These are phyloP conservation scores for Tolypocladium ovalisporum DNA, from an alignment of 2,329 filamentous ascomycete species.

Conservation along the genomic window DNA sequence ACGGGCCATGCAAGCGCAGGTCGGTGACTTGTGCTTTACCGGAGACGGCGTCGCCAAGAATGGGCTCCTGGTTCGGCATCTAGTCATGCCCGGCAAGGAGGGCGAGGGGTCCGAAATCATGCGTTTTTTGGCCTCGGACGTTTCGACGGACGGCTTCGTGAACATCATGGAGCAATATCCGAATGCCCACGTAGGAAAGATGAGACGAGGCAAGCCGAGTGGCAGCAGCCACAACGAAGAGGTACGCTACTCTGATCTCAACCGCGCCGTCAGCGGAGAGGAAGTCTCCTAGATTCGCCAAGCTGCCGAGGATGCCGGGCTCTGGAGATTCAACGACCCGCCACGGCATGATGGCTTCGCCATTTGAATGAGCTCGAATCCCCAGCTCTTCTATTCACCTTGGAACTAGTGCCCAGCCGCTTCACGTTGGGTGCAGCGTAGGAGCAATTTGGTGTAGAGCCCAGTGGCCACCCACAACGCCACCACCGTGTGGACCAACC, in stretches of 20 bases:
- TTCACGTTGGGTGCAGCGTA: neutral
- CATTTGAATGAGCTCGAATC: conserved; percentile 20
- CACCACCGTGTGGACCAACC: neutral
- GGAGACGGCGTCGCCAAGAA: conserved; percentile 70
- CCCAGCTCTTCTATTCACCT: neutral
- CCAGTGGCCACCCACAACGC: neutral
- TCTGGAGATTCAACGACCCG: conserved; percentile 70
- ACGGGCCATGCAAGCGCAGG: conserved; percentile 69
- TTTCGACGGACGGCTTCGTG: conserved; percentile 67
- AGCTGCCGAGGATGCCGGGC: conserved; percentile 58
- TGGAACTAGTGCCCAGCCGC: neutral
- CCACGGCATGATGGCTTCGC: conserved; percentile 40
- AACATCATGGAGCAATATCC: conserved; percentile 90
- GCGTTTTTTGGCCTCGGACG: conserved; percentile 60
- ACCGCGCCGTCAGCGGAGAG: conserved; percentile 44
- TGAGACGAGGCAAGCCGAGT: conserved; percentile 22
- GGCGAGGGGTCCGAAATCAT: conserved; percentile 66
- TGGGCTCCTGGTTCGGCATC: conserved; percentile 64
- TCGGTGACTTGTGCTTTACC: conserved; percentile 75
- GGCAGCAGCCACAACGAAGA: conserved; percentile 20
- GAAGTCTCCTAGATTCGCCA: conserved; percentile 57
- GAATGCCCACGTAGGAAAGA: conserved; percentile 70
- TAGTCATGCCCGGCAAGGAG: conserved; percentile 76
- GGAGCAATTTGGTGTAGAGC: neutral
- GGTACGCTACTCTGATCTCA: conserved; percentile 66